phyloP scores from a whole-genome alignment of 768 basidiomycete species.

The Lactifluus volemus region DNA sequence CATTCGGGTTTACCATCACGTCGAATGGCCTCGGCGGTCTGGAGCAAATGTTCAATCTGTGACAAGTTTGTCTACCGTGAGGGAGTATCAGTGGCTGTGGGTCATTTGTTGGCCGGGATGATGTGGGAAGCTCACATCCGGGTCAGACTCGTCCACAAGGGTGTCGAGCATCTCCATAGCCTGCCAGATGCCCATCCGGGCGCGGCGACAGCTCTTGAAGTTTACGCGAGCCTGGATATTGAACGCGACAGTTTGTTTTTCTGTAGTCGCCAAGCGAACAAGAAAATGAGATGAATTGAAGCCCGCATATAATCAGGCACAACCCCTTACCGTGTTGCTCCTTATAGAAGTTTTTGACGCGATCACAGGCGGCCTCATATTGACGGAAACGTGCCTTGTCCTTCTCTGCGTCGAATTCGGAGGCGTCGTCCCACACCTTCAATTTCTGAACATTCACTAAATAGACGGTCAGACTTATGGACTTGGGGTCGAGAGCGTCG shows the following conservation, averaged over 20 bases:
- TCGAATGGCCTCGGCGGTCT: conserved; percentile 87
- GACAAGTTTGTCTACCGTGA: conserved; percentile 53
- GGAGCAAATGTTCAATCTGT: conserved; percentile 86
- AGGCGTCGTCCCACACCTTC: conserved; percentile 44
- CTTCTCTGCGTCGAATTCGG: conserved; percentile 50
- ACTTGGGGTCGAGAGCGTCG: not conserved
- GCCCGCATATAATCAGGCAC: not conserved
- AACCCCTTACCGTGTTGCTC: conserved; percentile 58
- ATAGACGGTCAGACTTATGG: not conserved
- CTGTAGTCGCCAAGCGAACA: conserved; percentile 29
- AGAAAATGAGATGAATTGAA: not conserved
- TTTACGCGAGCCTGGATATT: conserved; percentile 72
- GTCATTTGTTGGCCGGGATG: not conserved
- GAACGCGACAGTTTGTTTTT: conserved; percentile 82
- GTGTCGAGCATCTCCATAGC: conserved; percentile 85
- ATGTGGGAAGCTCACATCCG: conserved; percentile 47
- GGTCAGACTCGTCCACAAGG: conserved; percentile 85
- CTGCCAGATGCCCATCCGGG: conserved; percentile 76
- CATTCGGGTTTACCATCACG: conserved; percentile 82
- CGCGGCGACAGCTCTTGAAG: conserved; percentile 57
- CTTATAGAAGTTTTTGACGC: conserved; percentile 69
- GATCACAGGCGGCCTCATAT: conserved; percentile 68
- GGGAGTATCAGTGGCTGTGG: not conserved
- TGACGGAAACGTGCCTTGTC: conserved; percentile 64
- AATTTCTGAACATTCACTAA: conserved; percentile 65